Evolutionary conservation across 768 basidiomycete genomes (phyloP), one percentile per base, ranked within the genome.

Genomic region (Amylocystis lapponica): DNA sequence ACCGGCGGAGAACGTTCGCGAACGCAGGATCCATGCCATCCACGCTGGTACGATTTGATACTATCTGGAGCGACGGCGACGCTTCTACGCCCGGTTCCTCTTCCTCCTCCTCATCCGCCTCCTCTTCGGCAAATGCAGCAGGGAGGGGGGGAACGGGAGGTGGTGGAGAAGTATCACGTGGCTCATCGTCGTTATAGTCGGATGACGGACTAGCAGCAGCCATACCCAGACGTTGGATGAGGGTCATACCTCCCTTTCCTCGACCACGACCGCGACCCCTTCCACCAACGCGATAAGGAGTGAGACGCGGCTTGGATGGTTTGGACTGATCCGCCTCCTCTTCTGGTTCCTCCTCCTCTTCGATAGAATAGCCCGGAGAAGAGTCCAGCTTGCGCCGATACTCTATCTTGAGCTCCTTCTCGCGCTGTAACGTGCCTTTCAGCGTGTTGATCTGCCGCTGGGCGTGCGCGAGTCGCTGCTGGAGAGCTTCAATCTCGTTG

Each of bases 1-100:
- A 64, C 30, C 81, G 80, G 43, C 77, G 77, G 34, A 91, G 76
- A 12, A 89, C 72, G 46, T 86, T 86, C 41, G 88, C 87, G 55
- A 88, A 93, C 1, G 67, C 74, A 9, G 91, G 90, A 48, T 92
- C 90, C 84, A 93, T 87, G 33, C 87, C 88, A 43, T 91, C 87
- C 4, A 88, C 75, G 53, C 82, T 86, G 5, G 76, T 76, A 27
- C 81, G 71, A 53, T 85, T 84, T 3, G 81, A 82, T 8, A 58
- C 62, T 11, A 62, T 54, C 29, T 66, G 57, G 9, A 64, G 66
- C 8, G 70, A 65, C 2, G 72, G 70, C 3, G 72, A 74, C 2
- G 60, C 51, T 10, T 58, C 48, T 27, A 56, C 49, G 10, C 63
- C 65, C 36, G 59, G 63, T 14, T 63, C 69, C 65, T 16, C 4